These are phyloP conservation scores for Suhomyces canberraensis DNA, from an alignment of 805 yeast genomes.

Conservation along the genomic window DNA sequence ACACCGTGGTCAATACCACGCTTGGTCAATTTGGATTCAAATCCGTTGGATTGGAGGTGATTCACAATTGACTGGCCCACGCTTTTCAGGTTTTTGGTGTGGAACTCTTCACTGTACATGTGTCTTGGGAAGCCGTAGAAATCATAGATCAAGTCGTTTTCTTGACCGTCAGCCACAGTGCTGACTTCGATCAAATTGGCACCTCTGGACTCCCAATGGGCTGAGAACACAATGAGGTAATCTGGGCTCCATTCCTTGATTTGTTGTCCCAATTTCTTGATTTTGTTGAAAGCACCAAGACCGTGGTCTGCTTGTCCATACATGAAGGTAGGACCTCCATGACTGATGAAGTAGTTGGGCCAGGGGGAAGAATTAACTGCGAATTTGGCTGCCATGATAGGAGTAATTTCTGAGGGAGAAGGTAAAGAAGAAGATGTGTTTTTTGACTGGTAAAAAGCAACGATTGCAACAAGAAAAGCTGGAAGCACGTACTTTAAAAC, in stretches of 20 bases:
- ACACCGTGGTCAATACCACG: conserved; percentile 82
- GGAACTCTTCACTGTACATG: conserved; percentile 64
- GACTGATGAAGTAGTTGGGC: conserved; percentile 72
- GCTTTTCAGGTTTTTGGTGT: conserved; percentile 40
- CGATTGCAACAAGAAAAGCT: not conserved
- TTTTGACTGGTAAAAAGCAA: no score
- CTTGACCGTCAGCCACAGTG: conserved; percentile 16
- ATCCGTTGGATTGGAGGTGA: conserved; percentile 40
- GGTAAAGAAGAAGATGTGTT: no score
- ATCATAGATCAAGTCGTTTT: conserved; percentile 63
- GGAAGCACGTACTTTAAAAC: not conserved
- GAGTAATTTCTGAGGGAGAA: no score
- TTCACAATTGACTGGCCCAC: conserved; percentile 46
- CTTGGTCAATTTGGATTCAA: conserved; percentile 41
- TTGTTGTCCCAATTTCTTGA: conserved; percentile 48
- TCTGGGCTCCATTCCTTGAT: conserved; percentile 60
- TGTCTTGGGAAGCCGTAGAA: conserved; percentile 68
- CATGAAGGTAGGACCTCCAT: conserved; percentile 82
- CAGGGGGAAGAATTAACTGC: conserved; percentile 23
- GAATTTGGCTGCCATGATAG: conserved; percentile 3
- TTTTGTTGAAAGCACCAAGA: conserved; percentile 57
- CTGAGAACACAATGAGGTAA: conserved; percentile 64
- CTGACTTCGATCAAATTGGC: conserved; percentile 47
- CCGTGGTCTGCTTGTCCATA: conserved; percentile 35
- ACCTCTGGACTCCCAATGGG: conserved; percentile 66